Base-by-base conservation (phyloP, 2,329 filamentous ascomycete species). In the Fusarium nelsonii region DNA sequence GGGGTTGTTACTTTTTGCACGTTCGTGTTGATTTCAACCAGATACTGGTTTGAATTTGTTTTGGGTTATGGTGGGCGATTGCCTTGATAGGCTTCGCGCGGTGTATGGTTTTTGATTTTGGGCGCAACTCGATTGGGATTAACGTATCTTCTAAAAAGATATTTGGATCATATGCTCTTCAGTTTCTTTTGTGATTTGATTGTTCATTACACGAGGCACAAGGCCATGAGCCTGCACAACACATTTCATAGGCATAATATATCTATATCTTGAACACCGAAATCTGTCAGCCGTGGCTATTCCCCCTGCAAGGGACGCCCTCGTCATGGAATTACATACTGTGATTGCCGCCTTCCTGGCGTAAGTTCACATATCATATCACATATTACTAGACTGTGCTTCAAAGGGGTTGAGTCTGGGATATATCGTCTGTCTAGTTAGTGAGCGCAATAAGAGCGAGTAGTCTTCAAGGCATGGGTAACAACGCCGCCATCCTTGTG, bases 91-190 rank as follows among this genome's bases (percentile, higher is more conserved):
- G 50, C 65, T 46, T 66, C 49, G 61, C 32, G 40, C 33, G 61
- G 60, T 57, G 53, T 63, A 66, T 32, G 55, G 63, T 39, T 49
- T 63, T 63, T 56, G 48, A 50, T 50, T 51, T 68, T 53, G 32
- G 65, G 44, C 56, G 62, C 54, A 43, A 52, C 49, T 69, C 58
- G 49, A 53, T 48, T 36, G 54, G 60, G 37, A 50, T 48, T 51
- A 45, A 48, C 60, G 40, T 52, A 69, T 40, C 43, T 62, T 26
- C 41, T 36, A 48, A 50, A 44, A 58, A 41, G n/a, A 63, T 57
- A 69, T 53, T 34, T 43, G 26, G 51, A 45, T 51, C 26, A 50
- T 26, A 64, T 50, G 44, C 33, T 49, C 20, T 45, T 14, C 39
- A 36, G 18, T 63, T 64, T 63, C 61, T 26, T 64, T 63, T 57